These are phyloP conservation scores for Sphaerostilbella broomeana DNA, from an alignment of 2,329 filamentous ascomycete genomes.

Conservation along the genomic window DNA sequence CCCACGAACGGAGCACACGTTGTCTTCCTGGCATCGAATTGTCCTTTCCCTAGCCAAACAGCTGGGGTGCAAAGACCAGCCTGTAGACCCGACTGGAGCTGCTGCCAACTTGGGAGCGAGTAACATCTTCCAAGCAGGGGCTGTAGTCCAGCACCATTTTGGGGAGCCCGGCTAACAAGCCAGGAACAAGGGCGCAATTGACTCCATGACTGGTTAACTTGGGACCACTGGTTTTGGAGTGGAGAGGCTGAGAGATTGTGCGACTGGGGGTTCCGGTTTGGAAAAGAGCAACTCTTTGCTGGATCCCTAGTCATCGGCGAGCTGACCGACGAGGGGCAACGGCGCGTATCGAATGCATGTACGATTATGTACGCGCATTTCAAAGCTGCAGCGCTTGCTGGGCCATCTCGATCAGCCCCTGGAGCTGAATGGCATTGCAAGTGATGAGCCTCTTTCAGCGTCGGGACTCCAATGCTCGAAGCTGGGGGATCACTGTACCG, in stretches of 20 bases:
- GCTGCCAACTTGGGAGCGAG: neutral
- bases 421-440: no score
- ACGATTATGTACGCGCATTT: no score
- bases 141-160: neutral
- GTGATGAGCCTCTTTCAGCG: no score
- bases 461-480: no score
- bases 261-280: neutral
- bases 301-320: no score
- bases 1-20: constrained; percentile 3
- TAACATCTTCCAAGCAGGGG: neutral
- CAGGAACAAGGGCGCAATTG: neutral
- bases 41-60: neutral
- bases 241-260: constrained; percentile 13
- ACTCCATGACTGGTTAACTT: neutral
- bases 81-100: neutral
- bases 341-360: neutral
- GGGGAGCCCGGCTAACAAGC: constrained; percentile 4
- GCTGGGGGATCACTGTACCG: no score
- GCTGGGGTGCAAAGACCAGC: constrained; percentile 5
- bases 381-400: no score
- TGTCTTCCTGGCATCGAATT: constrained; percentile 12
- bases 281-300: no score
- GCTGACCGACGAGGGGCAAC: no score
- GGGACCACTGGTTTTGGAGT: constrained; percentile 6
- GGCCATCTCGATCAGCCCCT: no score